phyloP scores from a whole-genome alignment of 306 rosid species.

The Crotalaria pallida region DNA sequence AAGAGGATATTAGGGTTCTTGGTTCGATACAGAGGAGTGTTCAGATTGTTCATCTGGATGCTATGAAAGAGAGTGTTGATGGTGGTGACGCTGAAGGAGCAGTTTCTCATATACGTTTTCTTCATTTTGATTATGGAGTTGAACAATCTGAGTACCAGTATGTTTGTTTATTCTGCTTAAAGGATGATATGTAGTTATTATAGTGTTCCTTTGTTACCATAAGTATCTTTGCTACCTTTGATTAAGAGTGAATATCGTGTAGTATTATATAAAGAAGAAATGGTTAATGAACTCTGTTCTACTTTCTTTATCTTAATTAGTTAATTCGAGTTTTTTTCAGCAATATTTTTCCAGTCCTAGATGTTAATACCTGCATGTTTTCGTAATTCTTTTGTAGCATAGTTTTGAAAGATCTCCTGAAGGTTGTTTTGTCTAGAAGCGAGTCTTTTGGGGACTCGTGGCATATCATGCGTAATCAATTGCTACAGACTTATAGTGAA shows the following conservation, averaged over 20 bases:
- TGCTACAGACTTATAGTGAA: slow-evolving; percentile 58
- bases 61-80: slow-evolving; percentile 50
- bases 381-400: slow-evolving; percentile 49
- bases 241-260: slow-evolving; percentile 9
- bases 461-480: slow-evolving; percentile 50
- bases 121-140: slow-evolving; percentile 67
- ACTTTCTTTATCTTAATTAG: background rate
- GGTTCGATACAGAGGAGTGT: slow-evolving; percentile 52
- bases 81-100: slow-evolving; percentile 54
- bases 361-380: slow-evolving; percentile 26
- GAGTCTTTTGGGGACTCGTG: slow-evolving; percentile 63
- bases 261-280: background rate
- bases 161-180: slow-evolving; percentile 13
- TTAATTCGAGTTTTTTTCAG: background rate
- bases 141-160: slow-evolving; percentile 82
- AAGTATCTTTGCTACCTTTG: background rate
- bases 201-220: background rate
- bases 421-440: slow-evolving; percentile 49
- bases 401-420: slow-evolving; percentile 84
- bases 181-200: no score
- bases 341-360: slow-evolving; percentile 16
- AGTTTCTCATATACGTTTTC: slow-evolving; percentile 57
- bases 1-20: slow-evolving; percentile 50
- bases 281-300: background rate
- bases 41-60: slow-evolving; percentile 72